Evolutionary conservation across 352 stramenopile genomes (phyloP), one percentile per base, ranked within the genome.

Genomic region (Phytopythium helicoides): DNA sequence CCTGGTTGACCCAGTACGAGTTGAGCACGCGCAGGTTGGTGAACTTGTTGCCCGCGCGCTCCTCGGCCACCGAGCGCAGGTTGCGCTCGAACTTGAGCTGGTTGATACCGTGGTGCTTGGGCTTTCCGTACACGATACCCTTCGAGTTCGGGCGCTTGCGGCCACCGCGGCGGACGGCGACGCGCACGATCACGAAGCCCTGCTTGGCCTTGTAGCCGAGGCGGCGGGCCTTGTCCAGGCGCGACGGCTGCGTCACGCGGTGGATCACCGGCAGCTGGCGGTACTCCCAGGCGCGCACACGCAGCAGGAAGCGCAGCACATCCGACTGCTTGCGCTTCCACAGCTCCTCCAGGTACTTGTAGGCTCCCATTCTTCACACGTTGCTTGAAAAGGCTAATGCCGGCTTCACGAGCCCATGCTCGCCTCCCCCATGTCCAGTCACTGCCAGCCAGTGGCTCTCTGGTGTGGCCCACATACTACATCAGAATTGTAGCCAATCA

Each of bases 161-260:
- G 79, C 97, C 97, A 83, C 97, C 97, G 67, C 97, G 94, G 82
- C 97, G 95, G 42, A 99, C 96, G 63, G 95, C 97, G 37, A 97
- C 94, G 52, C 97, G 96, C 62, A 98, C 97, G 59, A 99, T 86
- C 46, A 98, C 95, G 67, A 90, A 99, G 73, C 97, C 96, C 84
- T 99, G 97, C 95, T 99, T 99, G 76, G 97, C 97, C 93, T 99
- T 99, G 94, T 99, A 99, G 23, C 97, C 97, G 40, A 99, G 90
- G 71, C 94, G 94, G 68, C 98, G 97, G 37, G 97, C 97, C 94
- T 99, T 99, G 78, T 99, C 97, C 58, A 98, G 89, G 75, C 97
- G 96, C 49, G 97, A 98, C 42, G 97, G 97, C 41, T 85, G 79
- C 60, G 82, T 96, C 66, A 98, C 72, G 56, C 95, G 93, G 75